Percentiles rank a stretch among this genome's conserved stretches.
These are phyloP conservation scores for Phascolomyces articulosus DNA, from an alignment of 371 early-diverging fungal species.

Conservation along the genomic window DNA sequence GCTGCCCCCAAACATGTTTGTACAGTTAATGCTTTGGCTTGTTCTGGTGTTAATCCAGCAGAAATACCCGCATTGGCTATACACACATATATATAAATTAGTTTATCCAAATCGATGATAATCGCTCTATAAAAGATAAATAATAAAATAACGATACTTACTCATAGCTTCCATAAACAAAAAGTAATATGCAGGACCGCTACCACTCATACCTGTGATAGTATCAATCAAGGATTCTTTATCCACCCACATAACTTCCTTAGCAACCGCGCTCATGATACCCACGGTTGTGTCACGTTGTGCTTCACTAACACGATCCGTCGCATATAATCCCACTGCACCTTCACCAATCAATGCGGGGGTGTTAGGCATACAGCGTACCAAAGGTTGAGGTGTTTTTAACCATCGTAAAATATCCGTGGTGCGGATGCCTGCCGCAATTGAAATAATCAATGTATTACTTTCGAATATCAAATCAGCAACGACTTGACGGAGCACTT, in stretches of 20 bases:
- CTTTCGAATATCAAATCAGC: constrained; percentile 38
- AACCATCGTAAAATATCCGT: constrained; percentile 78
- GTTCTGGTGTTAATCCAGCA: constrained; percentile 76
- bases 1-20: constrained; percentile 93
- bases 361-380: constrained; percentile 95
- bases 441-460: constrained; percentile 70
- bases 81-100: too few relatives aligned
- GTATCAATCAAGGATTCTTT: constrained; percentile 81
- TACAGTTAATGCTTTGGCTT: constrained; percentile 79
- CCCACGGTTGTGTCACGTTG: constrained; percentile 72
- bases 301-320: constrained; percentile 50
- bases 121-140: background rate
- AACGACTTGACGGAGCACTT: constrained; percentile 77
- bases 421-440: constrained; percentile 87
- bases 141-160: constrained; percentile 23
- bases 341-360: constrained; percentile 90
- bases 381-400: constrained; percentile 42
- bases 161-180: constrained; percentile 87
- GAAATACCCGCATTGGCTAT: constrained; percentile 78
- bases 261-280: constrained; percentile 73
- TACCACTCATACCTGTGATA: constrained; percentile 87
- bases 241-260: constrained; percentile 81
- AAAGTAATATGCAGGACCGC: constrained; percentile 96
- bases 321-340: constrained; percentile 84
- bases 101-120: too few relatives aligned